These are phyloP conservation scores for Physcia stellaris DNA, from an alignment of 495 filamentous ascomycete genomes.

Conservation along the genomic window DNA sequence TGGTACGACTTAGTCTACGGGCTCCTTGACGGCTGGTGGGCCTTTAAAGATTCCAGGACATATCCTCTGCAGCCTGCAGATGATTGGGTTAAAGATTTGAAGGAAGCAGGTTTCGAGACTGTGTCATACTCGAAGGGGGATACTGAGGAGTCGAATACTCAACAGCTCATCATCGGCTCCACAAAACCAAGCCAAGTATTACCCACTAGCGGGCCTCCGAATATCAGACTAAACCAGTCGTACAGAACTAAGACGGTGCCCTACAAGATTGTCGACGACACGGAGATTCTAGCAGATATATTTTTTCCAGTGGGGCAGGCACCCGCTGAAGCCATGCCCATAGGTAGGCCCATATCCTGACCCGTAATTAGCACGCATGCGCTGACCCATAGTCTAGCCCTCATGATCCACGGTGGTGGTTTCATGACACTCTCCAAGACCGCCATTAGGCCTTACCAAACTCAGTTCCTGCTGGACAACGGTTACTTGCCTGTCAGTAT, in stretches of 20 bases:
- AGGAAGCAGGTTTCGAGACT: slow-evolving; percentile 28
- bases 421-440: slow-evolving; percentile 33
- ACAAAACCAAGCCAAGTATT: slow-evolving; percentile 4
- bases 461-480: slow-evolving; percentile 20
- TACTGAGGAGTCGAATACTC: slow-evolving; percentile 14
- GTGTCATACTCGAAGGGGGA: slow-evolving; percentile 36
- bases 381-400: slow-evolving; percentile 18
- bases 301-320: slow-evolving; percentile 19
- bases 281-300: slow-evolving; percentile 25
- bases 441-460: slow-evolving; percentile 32
- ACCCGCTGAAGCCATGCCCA: slow-evolving; percentile 9
- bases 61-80: slow-evolving; percentile 27
- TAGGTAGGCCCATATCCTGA: slow-evolving; percentile 7
- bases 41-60: slow-evolving; percentile 32
- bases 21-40: slow-evolving; percentile 41
- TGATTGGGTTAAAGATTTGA: slow-evolving; percentile 26
- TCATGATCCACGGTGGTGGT: slow-evolving; percentile 40
- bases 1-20: slow-evolving; percentile 38
- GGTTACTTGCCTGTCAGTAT: slow-evolving; percentile 40
- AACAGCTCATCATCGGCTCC: slow-evolving; percentile 14
- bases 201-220: not conserved
- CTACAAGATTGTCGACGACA: slow-evolving; percentile 21
- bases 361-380: not conserved
- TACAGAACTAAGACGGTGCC: slow-evolving; percentile 20
- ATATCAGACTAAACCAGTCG: not conserved